A percentile compares a stretch with the other conserved stretches of the same genome.
Evolutionary conservation across 306 rosid genomes (phyloP).

Genomic region (Vachellia collinsii): DNA sequence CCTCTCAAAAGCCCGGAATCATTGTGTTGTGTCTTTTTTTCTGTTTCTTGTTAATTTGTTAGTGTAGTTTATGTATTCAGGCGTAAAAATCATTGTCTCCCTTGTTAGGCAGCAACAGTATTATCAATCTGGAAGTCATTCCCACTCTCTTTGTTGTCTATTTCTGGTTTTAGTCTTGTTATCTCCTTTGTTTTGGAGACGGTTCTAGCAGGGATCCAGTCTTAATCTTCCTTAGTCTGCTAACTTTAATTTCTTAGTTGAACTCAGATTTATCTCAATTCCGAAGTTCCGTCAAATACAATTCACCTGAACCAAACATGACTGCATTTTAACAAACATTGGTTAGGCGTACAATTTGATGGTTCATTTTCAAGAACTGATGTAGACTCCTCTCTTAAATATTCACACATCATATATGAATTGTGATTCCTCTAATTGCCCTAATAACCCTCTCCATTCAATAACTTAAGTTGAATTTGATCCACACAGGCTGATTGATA

Average conservation of each 20-base stretch:
- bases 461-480: slow-evolving; percentile 13
- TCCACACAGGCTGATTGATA: slow-evolving; percentile 73
- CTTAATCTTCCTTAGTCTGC: not conserved
- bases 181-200: no score
- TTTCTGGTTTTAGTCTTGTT: no score
- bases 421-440: not conserved
- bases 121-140: no score
- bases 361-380: not conserved
- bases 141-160: no score
- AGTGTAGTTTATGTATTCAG: no score
- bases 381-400: not conserved
- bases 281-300: not conserved
- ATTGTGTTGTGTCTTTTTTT: no score
- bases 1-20: no score
- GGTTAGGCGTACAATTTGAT: not conserved
- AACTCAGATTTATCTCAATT: not conserved
- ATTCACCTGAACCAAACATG: not conserved
- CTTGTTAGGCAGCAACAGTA: no score
- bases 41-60: no score
- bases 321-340: not conserved
- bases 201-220: not conserved
- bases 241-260: not conserved
- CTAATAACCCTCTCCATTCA: not conserved
- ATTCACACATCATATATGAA: not conserved
- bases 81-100: no score